Evolutionary conservation across 257 asterid genomes (phyloP), one percentile per base, ranked within the genome.

Genomic region (Petunia secreta): DNA sequence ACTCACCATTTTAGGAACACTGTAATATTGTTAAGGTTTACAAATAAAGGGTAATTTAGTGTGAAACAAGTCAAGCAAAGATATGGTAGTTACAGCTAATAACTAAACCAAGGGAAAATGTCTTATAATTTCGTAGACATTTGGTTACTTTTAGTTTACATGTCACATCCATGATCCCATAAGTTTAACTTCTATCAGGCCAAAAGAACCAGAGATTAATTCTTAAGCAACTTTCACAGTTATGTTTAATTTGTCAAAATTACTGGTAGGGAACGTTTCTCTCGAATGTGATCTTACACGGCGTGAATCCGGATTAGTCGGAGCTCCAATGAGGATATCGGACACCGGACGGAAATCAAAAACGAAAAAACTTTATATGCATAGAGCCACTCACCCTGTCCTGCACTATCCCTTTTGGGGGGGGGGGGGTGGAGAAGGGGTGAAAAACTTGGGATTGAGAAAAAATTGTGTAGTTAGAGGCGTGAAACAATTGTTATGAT

Each of bases 401-500:
- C 57, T 7, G 48, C 8, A 50, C 10, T 34, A 50, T 1, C 62
- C 62, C n/a, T 1, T 38, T 8, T 9, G 3, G 37, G 37, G 37
- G 77, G 46, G 57, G 16, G n/a, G 34, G 11, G 50, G 3, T 5
- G 41, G 2, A 43, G 14, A 10, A 15, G 58, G 52, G 50, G 59
- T n/a, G 58, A 76, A 84, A 81, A 76, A 80, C 62, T 73, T 73
- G 77, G 62, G 67, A 77, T 63, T 85, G 80, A 76, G 87, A 67
- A 81, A 81, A 79, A 79, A 84, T 81, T 82, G 65, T 64, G 57
- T 81, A 59, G 69, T 67, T 82, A 80, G 85, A 86, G 40, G 97
- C 97, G 93, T 92, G 97, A 86, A 85, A 81, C 60, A 11, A 36
- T 55, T 4, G 88, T 71, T 74, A 92, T 92, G 90, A 92, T 90